Base-by-base conservation (phyloP, 2,329 filamentous ascomycete species). In the Aspergillus jensenii region DNA sequence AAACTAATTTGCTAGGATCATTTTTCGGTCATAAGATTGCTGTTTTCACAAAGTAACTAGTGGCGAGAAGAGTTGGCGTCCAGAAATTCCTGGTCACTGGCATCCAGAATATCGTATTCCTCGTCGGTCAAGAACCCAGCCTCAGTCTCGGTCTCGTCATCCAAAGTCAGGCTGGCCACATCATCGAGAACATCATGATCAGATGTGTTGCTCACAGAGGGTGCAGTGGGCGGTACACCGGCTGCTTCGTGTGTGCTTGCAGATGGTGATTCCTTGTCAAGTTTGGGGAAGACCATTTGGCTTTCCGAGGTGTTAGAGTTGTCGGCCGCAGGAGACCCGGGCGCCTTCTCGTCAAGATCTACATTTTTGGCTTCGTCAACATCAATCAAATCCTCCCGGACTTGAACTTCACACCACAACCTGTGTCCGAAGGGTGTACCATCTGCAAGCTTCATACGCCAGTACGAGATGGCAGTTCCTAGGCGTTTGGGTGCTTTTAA, bases 81-180 rank as follows among this genome's bases (percentile, higher is more conserved):
- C 52, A 86, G 74, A 65, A 84, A 89, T 73, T 98, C 93, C 74
- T 96, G 90, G 65, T 98, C 93, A 59, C 91, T 96, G 44, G 92
- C 93, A 78, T 97, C 92, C 46, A 98, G 86, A 64, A 98, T 93
- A 69, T 99, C 95, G 74, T 98, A 99, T 78, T 99, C 95, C 74
- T 98, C 95, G 63, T 99, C 95, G 0, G 95, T 98, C 81, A 96
- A 78, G 81, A 96, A 97, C 12, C 88, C 90, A 59, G 90, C 86
- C n/a, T 82, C 79, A 21, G 73, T 77, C 6, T 73, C 71, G 12
- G 75, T 48, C n/a, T 48, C 72, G 54, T 79, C 79, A 41, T 79
- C 79, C 43, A 82, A 68, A 19, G 82, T 80, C 58, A 87, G 78
- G 63, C 81, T 85, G 64, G 85, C 84, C 51, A 82, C 81, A 67